Evolutionary conservation across 345 rosid genomes (phyloP).

Genomic region (Brassica nigra): DNA sequence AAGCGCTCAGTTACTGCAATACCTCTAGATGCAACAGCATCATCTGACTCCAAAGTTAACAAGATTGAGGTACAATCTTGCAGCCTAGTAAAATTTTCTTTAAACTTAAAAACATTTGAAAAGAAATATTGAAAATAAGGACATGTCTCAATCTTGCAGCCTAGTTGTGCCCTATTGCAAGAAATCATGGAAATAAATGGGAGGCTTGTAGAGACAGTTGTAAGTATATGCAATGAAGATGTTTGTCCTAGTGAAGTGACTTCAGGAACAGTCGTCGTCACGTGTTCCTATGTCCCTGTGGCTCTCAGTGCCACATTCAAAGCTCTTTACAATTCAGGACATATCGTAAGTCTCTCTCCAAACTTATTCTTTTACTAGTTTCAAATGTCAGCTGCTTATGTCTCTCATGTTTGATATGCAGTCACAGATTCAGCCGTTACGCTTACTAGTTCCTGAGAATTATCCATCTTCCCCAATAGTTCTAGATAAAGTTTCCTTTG

Average conservation of each 20-base stretch:
- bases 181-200: conserved; percentile 76
- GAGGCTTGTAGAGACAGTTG: conserved; percentile 63
- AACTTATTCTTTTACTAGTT: neutral
- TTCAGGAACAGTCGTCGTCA: conserved; percentile 56
- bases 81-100: neutral
- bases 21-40: no score
- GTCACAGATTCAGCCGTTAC: conserved; percentile 78
- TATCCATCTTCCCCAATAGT: conserved; percentile 70
- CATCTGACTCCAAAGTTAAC: conserved; percentile 33
- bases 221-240: conserved; percentile 60
- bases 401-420: conserved; percentile 32
- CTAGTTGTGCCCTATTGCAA: conserved; percentile 52
- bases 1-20: conserved; percentile 53
- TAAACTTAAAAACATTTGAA: neutral
- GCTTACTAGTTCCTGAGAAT: conserved; percentile 61
- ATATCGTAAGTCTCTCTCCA: conserved; percentile 47
- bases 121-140: neutral
- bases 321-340: conserved; percentile 55
- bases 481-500: conserved; percentile 57
- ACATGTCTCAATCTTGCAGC: conserved; percentile 44
- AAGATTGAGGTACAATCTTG: conserved; percentile 57
- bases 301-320: conserved; percentile 60
- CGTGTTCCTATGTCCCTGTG: conserved; percentile 67
- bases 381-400: neutral
- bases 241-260: conserved; percentile 47